A percentile compares a stretch with the other conserved stretches of the same genome.
phyloP scores from a whole-genome alignment of 179 eudicot species.

The Dionaea muscipula region DNA sequence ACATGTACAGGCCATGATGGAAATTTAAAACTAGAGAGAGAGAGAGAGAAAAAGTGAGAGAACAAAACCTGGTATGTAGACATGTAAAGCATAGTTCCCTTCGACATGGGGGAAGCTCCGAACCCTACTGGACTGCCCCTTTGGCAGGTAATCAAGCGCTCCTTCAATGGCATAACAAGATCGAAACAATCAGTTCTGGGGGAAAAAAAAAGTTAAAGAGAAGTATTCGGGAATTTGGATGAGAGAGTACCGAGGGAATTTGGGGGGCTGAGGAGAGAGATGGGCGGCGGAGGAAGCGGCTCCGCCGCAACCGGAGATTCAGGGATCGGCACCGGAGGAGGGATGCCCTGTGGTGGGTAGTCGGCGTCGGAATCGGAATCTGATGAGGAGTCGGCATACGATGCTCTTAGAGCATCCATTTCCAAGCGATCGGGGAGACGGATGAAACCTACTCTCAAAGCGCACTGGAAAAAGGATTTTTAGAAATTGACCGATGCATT shows the following conservation, averaged over 20 bases:
- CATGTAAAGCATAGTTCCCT: slow-evolving; percentile 80
- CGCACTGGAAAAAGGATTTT: too few relatives aligned
- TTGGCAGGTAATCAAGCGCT: slow-evolving; percentile 20
- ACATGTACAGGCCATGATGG: too few relatives aligned
- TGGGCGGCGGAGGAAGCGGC: slow-evolving; percentile 61
- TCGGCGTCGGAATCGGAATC: slow-evolving; percentile 41
- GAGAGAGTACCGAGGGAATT: slow-evolving; percentile 35
- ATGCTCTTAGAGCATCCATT: slow-evolving; percentile 70
- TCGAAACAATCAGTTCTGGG: not conserved
- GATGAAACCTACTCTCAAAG: too few relatives aligned
- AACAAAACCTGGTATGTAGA: slow-evolving; percentile 89
- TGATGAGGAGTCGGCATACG: slow-evolving; percentile 50
- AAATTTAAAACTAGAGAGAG: too few relatives aligned
- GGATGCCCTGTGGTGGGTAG: not conserved
- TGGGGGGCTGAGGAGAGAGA: slow-evolving; percentile 50
- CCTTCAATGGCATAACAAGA: slow-evolving; percentile 18
- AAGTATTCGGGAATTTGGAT: too few relatives aligned
- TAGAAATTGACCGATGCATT: too few relatives aligned
- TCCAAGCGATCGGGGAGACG: too few relatives aligned
- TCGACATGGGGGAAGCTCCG: slow-evolving; percentile 84
- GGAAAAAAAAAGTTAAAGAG: too few relatives aligned
- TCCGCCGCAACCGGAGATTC: slow-evolving; percentile 4
- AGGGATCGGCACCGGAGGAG: slow-evolving; percentile 8
- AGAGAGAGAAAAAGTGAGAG: too few relatives aligned
- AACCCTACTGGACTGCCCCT: slow-evolving; percentile 34